Evolutionary conservation across 148 eudicot species (phyloP), one percentile per base, ranked within the genome.

Genomic region (Arctostaphylos glauca): DNA sequence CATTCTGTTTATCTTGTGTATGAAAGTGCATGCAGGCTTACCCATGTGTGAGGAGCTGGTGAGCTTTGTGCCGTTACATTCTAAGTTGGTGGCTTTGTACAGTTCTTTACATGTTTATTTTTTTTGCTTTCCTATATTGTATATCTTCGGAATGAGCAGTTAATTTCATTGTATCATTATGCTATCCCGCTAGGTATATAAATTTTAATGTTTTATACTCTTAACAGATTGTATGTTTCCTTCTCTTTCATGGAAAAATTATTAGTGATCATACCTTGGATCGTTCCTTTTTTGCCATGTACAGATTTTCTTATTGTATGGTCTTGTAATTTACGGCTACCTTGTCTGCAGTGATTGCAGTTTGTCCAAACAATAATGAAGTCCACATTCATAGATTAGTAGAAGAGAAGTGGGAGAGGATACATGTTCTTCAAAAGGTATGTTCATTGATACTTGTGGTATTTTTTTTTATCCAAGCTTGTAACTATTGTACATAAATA

Each of bases 291-390:
- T 77, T 4, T 16, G 25, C 12, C 19, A 44, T 58, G 16, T 16
- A 4, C 6, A 5, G 10, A n/a, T 72, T 54, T 60, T 44, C 76
- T 75, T n/a, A 41, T 75, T 52, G 6, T 76, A 14, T 46, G 3
- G n/a, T 47, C 58, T 47, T 53, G 23, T 43, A 5, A 13, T 76
- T 41, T 19, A 43, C 79, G 56, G 70, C 50, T 54, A 8, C 25
- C 23, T 50, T 52, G 23, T 74, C 87, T 84, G 86, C 84, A 96
- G 99, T 94, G 99, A 87, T 94, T 87, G 98, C 99, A 56, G 76
- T 94, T 81, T 96, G 98, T 89, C 99, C 99, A 55, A 96, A 93
- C 81, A 96, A 85, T 83, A 91, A 86, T 86, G 99, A 96, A 90
- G 99, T 96, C 71, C 97, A 94, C 86, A 94, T 96, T 18, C 92